These are phyloP conservation scores for Panellus pusillus DNA, from an alignment of 768 basidiomycete species.

Conservation along the genomic window DNA sequence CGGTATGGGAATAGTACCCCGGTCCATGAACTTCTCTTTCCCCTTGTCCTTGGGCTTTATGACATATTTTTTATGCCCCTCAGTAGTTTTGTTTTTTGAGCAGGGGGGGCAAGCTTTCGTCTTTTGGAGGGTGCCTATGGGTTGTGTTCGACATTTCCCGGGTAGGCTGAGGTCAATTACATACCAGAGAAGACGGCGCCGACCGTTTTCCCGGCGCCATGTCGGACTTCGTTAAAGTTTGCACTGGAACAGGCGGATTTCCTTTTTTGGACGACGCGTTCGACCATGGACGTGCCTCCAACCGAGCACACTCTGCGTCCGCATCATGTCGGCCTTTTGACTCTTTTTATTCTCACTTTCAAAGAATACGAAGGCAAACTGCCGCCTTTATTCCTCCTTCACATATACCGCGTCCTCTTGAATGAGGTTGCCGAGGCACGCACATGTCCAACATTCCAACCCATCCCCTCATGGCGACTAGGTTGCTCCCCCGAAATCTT, in stretches of 20 bases:
- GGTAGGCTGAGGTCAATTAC: not conserved
- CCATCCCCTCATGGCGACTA: conserved; percentile 28
- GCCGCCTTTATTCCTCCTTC: conserved; percentile 57
- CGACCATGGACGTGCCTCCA: conserved; percentile 47
- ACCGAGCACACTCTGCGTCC: conserved; percentile 69
- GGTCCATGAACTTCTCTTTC: conserved; percentile 62
- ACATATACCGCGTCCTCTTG: conserved; percentile 65
- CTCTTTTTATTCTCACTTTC: conserved; percentile 61
- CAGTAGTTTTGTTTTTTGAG: conserved; percentile 22
- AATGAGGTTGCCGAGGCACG: conserved; percentile 69
- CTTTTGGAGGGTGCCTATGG: conserved; percentile 54
- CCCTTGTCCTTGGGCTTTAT: conserved; percentile 40
- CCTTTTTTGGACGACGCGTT: conserved; percentile 14
- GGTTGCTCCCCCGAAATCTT: conserved; percentile 65
- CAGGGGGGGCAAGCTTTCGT: conserved; percentile 48
- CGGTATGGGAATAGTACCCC: conserved; percentile 67
- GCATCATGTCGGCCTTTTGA: conserved; percentile 73
- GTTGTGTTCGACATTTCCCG: not conserved
- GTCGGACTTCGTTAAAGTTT: not conserved
- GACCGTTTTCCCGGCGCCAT: conserved; percentile 15
- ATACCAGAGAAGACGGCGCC: conserved; percentile 9
- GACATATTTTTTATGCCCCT: conserved; percentile 25
- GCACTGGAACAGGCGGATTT: not conserved
- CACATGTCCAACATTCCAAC: conserved; percentile 13
- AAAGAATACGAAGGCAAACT: conserved; percentile 58